A percentile compares a stretch with the other conserved stretches of the same genome.
Evolutionary conservation across 352 stramenopile species (phyloP).

Genomic region (Globisporangium alternatum): DNA sequence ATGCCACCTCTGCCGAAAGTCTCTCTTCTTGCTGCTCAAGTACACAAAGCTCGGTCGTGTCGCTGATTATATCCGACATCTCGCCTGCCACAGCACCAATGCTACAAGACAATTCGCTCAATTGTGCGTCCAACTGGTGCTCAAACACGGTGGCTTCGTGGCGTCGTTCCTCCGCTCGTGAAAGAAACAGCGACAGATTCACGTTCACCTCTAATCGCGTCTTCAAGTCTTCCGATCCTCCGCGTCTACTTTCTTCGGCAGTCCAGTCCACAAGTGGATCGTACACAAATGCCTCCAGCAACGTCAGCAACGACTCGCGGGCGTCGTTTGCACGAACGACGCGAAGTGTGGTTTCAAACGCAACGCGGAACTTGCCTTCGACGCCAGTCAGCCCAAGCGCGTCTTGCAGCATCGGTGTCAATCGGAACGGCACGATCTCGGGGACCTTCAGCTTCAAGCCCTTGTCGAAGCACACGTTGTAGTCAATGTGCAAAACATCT

Average conservation of each 20-base stretch:
- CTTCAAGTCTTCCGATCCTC: conserved; percentile 45
- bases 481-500: conserved; percentile 91
- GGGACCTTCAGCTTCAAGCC: conserved; percentile 84
- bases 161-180: conserved; percentile 67
- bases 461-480: conserved; percentile 92
- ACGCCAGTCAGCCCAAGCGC: conserved; percentile 72
- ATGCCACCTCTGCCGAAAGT: conserved; percentile 16
- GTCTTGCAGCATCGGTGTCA: conserved; percentile 82
- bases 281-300: conserved; percentile 87
- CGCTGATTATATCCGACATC: conserved; percentile 7
- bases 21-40: conserved; percentile 29
- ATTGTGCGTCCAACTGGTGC: conserved; percentile 27
- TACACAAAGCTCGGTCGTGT: neutral
- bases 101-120: conserved; percentile 19
- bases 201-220: conserved; percentile 80
- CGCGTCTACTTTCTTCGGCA: conserved; percentile 34
- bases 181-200: conserved; percentile 84
- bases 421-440: conserved; percentile 89
- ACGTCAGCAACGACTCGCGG: conserved; percentile 63
- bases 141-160: conserved; percentile 58
- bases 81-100: conserved; percentile 13
- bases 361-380: conserved; percentile 66
- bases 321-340: conserved; percentile 59
- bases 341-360: conserved; percentile 72
- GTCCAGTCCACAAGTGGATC: conserved; percentile 82